A percentile compares a stretch with the other conserved stretches of the same genome.
These are phyloP conservation scores for Asterionellopsis glacialis DNA, from an alignment of 108 stramenopile genomes.

Conservation along the genomic window DNA sequence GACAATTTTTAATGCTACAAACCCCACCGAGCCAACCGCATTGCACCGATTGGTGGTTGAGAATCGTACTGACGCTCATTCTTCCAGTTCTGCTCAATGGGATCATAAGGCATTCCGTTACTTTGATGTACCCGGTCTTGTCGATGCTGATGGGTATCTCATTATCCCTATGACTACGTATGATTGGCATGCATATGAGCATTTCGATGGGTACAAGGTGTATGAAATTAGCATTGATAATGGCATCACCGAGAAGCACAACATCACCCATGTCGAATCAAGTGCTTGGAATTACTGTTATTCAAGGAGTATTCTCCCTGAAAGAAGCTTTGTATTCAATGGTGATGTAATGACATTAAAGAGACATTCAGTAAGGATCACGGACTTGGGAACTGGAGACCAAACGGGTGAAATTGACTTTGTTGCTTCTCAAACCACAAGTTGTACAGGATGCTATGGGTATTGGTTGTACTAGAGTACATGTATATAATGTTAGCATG, in stretches of 20 bases:
- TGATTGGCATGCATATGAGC: conserved; percentile 8
- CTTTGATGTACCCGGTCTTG: conserved; percentile 7
- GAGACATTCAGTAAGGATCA: conserved; percentile 24
- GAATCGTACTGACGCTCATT: conserved; percentile 16
- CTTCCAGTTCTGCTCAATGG: conserved; percentile 28
- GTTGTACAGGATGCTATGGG: too few relatives aligned
- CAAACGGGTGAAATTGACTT: too few relatives aligned
- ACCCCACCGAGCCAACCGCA: conserved; percentile 14
- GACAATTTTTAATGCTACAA: conserved; percentile 37
- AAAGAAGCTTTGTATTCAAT: conserved; percentile 37
- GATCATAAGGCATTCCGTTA: conserved; percentile 44
- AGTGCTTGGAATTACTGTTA: conserved; percentile 13
- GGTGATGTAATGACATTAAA: conserved; percentile 45
- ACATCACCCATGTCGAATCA: conserved; percentile 23
- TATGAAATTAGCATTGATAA: conserved; percentile 22
- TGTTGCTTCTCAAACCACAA: too few relatives aligned
- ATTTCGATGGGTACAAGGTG: conserved; percentile 43
- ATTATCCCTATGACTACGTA: conserved; percentile 37
- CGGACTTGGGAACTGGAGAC: conserved; percentile 30
- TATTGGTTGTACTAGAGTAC: too few relatives aligned
- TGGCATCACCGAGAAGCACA: conserved; percentile 20
- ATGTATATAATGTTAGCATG: too few relatives aligned
- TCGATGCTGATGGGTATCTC: conserved; percentile 20
- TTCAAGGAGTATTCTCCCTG: conserved; percentile 17
- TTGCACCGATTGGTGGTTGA: conserved; percentile 27